Percentiles rank a stretch among this genome's conserved stretches.
Evolutionary conservation across 345 rosid species (phyloP).

Genomic region (Arabidopsis suecica): DNA sequence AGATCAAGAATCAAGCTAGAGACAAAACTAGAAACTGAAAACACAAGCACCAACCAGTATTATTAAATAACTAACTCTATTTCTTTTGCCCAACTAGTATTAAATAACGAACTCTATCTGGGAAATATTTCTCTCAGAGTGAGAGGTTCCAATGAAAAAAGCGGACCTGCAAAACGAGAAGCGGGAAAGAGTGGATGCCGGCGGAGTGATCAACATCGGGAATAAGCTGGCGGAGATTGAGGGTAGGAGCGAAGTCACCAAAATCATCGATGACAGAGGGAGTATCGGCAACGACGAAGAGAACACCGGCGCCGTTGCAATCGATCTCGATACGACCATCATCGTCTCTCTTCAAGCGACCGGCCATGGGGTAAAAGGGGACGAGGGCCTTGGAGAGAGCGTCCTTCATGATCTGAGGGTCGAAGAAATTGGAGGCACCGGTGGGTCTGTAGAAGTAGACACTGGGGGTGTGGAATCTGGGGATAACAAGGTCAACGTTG

Average conservation of each 20-base stretch:
- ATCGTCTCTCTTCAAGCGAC: slow-evolving; percentile 65
- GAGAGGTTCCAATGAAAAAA: no score
- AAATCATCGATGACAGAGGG: slow-evolving; percentile 69
- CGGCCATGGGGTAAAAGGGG: slow-evolving; percentile 97
- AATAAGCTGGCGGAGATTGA: slow-evolving; percentile 81
- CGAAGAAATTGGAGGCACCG: slow-evolving; percentile 68
- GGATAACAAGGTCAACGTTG: slow-evolving; percentile 88
- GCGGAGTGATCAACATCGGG: slow-evolving; percentile 87
- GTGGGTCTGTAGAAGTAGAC: slow-evolving; percentile 90
- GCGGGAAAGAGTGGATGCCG: slow-evolving; percentile 74
- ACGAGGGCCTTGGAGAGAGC: slow-evolving; percentile 79
- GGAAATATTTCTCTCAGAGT: no score
- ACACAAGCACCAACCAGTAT: no score
- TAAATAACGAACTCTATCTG: no score
- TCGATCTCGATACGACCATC: slow-evolving; percentile 95
- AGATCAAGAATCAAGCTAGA: background rate
- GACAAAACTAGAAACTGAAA: background rate
- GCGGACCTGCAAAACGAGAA: slow-evolving; percentile 84
- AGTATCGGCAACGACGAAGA: slow-evolving; percentile 83
- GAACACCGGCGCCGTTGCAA: slow-evolving; percentile 85
- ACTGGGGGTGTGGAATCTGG: slow-evolving; percentile 90
- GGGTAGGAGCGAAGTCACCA: slow-evolving; percentile 89
- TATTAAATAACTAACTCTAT: no score
- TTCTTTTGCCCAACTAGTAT: no score
- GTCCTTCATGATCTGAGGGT: slow-evolving; percentile 61